Percentiles rank a stretch among this genome's conserved stretches.
phyloP scores from a whole-genome alignment of 2,329 filamentous ascomycete species.

The Colletotrichum plurivorum region DNA sequence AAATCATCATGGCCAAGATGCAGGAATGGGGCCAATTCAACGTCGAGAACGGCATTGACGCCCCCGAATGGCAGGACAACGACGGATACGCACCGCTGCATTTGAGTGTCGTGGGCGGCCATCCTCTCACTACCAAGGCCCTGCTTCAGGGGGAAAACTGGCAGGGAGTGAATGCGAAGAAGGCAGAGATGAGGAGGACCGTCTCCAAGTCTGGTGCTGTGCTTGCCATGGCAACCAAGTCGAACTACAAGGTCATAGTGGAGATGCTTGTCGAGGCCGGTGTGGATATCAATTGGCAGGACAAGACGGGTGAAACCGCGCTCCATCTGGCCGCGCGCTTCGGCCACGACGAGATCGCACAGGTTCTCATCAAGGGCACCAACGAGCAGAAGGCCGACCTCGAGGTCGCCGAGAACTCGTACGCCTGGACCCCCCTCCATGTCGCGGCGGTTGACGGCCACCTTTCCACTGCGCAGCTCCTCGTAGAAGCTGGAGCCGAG shows the following conservation, averaged over 20 bases:
- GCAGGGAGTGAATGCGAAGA: slow-evolving; percentile 74
- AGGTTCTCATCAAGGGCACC: slow-evolving; percentile 79
- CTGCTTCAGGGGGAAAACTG: slow-evolving; percentile 86
- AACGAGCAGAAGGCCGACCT: slow-evolving; percentile 80
- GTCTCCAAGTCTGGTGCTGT: slow-evolving; percentile 90
- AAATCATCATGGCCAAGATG: slow-evolving; percentile 90
- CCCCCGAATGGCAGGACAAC: slow-evolving; percentile 88
- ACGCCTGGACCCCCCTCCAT: slow-evolving; percentile 95
- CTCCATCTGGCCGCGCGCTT: slow-evolving; percentile 93
- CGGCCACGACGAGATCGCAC: slow-evolving; percentile 85
- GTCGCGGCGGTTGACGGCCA: slow-evolving; percentile 93
- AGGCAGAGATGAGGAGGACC: slow-evolving; percentile 75
- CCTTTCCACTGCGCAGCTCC: slow-evolving; percentile 78
- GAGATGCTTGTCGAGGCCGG: slow-evolving; percentile 89
- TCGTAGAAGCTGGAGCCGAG: slow-evolving; percentile 85
- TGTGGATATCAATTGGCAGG: slow-evolving; percentile 93
- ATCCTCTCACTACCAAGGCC: slow-evolving; percentile 86
- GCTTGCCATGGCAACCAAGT: slow-evolving; percentile 87
- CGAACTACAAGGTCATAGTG: slow-evolving; percentile 88
- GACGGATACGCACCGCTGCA: slow-evolving; percentile 94
- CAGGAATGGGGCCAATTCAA: slow-evolving; percentile 91
- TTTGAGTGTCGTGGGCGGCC: slow-evolving; percentile 91
- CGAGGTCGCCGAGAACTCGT: slow-evolving; percentile 85
- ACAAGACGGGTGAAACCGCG: slow-evolving; percentile 90
- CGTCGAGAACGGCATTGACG: slow-evolving; percentile 87